A percentile compares a stretch with the other conserved stretches of the same genome.
Evolutionary conservation across 2,329 filamentous ascomycete genomes (phyloP).

Genomic region (Colletotrichum lentis): DNA sequence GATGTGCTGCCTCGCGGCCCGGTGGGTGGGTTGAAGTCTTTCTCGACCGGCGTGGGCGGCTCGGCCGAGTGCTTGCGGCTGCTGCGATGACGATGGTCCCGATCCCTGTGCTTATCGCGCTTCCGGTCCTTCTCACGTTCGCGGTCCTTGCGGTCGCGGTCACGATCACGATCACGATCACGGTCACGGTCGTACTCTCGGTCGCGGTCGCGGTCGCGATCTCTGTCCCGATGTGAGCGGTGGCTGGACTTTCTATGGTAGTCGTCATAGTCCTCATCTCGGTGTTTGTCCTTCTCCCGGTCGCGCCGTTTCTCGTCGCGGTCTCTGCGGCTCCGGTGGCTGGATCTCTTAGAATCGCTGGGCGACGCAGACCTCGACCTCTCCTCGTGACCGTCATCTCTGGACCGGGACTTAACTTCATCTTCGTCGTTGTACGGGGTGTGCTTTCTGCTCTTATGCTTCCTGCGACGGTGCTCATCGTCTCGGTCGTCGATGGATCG

Average conservation of each 20-base stretch:
- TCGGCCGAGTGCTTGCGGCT: conserved; percentile 44
- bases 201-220: conserved; percentile 50
- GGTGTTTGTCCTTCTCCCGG: conserved; percentile 51
- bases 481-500: conserved; percentile 56
- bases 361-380: conserved; percentile 72
- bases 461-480: conserved; percentile 60
- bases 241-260: conserved; percentile 53
- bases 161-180: conserved; percentile 49
- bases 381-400: conserved; percentile 55
- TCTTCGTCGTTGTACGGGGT: conserved; percentile 56
- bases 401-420: conserved; percentile 49
- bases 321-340: conserved; percentile 69
- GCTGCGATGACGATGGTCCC: conserved; percentile 50
- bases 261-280: conserved; percentile 59
- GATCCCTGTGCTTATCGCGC: conserved; percentile 51
- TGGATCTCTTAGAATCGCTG: conserved; percentile 63
- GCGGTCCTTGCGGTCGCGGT: conserved; percentile 52
- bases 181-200: conserved; percentile 50
- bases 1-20: conserved; percentile 47
- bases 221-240: conserved; percentile 55
- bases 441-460: conserved; percentile 55
- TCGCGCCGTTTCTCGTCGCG: conserved; percentile 57
- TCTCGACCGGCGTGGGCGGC: conserved; percentile 49
- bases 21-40: conserved; percentile 53
- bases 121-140: conserved; percentile 49